Percentiles rank a stretch among this genome's conserved stretches.
Evolutionary conservation across 2,329 filamentous ascomycete genomes (phyloP).

Genomic region (Westerdykella aurantiaca): DNA sequence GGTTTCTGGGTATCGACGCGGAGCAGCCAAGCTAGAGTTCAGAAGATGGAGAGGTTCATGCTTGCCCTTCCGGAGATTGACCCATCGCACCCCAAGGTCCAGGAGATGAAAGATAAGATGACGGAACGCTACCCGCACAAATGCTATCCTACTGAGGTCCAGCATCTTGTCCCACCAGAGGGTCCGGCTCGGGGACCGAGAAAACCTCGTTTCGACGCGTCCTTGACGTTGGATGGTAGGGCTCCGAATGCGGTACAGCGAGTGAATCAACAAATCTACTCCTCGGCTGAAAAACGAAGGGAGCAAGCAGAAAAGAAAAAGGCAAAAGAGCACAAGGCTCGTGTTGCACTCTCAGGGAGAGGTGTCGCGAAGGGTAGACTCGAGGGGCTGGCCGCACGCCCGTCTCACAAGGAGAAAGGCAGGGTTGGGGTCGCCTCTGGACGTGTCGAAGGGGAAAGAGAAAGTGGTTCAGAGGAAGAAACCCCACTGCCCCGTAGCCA

Average conservation of each 20-base stretch:
- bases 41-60: constrained; percentile 44
- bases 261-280: constrained; percentile 8
- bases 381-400: not conserved
- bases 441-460: too few relatives aligned
- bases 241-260: constrained; percentile 10
- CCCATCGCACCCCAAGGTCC: constrained; percentile 42
- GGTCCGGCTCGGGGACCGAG: not conserved
- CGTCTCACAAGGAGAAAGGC: not conserved
- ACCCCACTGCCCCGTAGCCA: too few relatives aligned
- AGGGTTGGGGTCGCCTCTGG: not conserved
- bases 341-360: not conserved
- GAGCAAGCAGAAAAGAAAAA: not conserved
- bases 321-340: not conserved
- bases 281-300: constrained; percentile 6
- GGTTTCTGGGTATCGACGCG: constrained; percentile 20
- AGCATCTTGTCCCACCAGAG: constrained; percentile 18
- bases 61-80: constrained; percentile 44
- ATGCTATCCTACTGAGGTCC: constrained; percentile 31
- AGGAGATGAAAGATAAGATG: constrained; percentile 47
- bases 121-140: constrained; percentile 36
- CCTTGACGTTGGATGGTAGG: constrained; percentile 18
- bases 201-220: constrained; percentile 17
- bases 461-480: too few relatives aligned
- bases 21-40: constrained; percentile 16
- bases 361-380: not conserved